These are phyloP conservation scores for Plectosphaerella cucumerina DNA, from an alignment of 2,329 filamentous ascomycete species.

Conservation along the genomic window DNA sequence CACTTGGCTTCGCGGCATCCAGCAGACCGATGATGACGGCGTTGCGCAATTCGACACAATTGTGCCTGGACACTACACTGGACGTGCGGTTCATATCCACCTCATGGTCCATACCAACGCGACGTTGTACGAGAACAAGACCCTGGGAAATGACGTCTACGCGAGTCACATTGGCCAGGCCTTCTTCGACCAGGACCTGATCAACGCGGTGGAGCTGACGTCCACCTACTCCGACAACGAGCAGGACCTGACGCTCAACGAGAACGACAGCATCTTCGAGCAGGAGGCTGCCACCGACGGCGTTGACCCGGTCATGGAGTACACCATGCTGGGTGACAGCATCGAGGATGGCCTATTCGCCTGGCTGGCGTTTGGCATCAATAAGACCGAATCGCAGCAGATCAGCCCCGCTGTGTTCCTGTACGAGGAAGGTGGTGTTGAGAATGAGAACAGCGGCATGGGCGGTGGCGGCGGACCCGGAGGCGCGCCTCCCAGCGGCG, in stretches of 20 bases:
- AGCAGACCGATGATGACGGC: conserved; percentile 32
- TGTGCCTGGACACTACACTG: conserved; percentile 38
- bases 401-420: conserved; percentile 25
- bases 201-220: conserved; percentile 40
- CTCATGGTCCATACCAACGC: conserved; percentile 27
- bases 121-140: conserved; percentile 42
- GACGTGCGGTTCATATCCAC: conserved; percentile 37
- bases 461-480: conserved; percentile 11
- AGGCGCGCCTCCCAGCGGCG: background rate
- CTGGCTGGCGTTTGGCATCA: conserved; percentile 50
- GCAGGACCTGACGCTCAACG: conserved; percentile 41
- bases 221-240: conserved; percentile 41
- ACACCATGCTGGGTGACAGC: conserved; percentile 49
- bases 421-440: conserved; percentile 26
- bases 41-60: conserved; percentile 35
- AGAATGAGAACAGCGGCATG: conserved; percentile 16
- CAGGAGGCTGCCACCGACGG: conserved; percentile 41
- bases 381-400: conserved; percentile 19
- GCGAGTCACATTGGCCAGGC: conserved; percentile 58
- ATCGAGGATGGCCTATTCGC: conserved; percentile 46
- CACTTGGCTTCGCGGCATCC: conserved; percentile 35
- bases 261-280: conserved; percentile 42
- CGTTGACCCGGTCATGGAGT: conserved; percentile 55
- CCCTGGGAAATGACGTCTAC: conserved; percentile 38
- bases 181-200: conserved; percentile 55